Evolutionary conservation across 352 stramenopile species (phyloP).

Genomic region (Ophiocytium majus): DNA sequence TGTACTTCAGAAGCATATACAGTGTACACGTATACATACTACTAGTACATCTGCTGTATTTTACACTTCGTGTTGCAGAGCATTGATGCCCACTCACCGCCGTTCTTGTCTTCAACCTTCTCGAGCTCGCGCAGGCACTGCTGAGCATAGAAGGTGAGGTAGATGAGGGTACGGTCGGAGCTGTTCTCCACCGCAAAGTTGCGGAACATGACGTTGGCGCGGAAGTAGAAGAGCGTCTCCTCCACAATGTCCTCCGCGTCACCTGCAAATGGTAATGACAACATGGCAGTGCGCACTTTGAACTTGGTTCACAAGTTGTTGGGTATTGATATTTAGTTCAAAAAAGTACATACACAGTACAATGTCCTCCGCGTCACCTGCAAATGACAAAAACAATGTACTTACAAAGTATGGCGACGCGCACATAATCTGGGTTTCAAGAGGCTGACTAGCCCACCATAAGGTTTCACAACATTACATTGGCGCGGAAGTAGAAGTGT

Average conservation of each 20-base stretch:
- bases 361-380: too few species aligned
- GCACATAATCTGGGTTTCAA: too few species aligned
- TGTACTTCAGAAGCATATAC: not conserved
- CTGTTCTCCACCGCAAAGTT: conserved; percentile 86
- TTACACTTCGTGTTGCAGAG: not conserved
- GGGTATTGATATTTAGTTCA: too few species aligned
- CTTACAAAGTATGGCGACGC: too few species aligned
- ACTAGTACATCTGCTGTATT: not conserved
- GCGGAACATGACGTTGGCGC: conserved; percentile 87
- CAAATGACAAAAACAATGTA: too few species aligned
- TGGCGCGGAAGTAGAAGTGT: conserved; percentile 83
- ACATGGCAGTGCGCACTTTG: not conserved
- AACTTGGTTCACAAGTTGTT: too few species aligned
- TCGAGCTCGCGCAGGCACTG: conserved; percentile 84
- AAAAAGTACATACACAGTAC: too few species aligned
- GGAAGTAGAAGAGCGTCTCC: conserved; percentile 85
- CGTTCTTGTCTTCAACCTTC: conserved; percentile 67
- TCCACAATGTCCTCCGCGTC: conserved; percentile 83
- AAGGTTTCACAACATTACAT: conserved; percentile 89
- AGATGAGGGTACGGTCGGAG: conserved; percentile 85
- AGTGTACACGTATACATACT: too few species aligned
- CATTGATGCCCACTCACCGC: conserved; percentile 48
- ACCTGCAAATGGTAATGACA: not conserved
- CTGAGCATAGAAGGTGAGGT: conserved; percentile 85
- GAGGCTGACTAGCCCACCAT: too few species aligned